Conservation (phyloP, 1,284 basidiomycete species). For the Cutaneotrichosporon sp. region DNA sequence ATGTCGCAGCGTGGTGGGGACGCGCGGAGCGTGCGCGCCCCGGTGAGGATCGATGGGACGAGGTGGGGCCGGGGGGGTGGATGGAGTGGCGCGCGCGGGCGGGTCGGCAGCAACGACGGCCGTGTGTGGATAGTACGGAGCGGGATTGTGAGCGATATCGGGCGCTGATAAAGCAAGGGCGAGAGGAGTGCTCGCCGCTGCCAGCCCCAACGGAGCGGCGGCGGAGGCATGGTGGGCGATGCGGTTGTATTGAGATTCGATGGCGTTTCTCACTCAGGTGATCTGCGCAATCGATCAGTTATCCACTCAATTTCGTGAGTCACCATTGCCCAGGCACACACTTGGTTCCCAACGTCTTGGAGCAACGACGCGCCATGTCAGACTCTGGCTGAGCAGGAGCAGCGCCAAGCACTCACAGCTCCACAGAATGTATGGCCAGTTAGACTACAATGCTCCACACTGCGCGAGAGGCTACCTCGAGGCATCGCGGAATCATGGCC, state of each 20-base stretch:
- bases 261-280: not conserved
- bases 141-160: not conserved
- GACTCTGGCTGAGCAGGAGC: not conserved
- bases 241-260: not conserved
- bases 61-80: not conserved
- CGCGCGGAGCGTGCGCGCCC: slow-evolving; percentile 41
- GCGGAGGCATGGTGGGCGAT: slow-evolving; percentile 4
- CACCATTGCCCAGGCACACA: not conserved
- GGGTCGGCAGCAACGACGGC: not conserved
- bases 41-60: not conserved
- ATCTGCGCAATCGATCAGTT: not conserved
- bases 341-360: not conserved
- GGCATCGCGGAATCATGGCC: no score
- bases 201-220: slow-evolving; percentile 5
- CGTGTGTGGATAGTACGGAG: not conserved
- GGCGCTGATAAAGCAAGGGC: not conserved
- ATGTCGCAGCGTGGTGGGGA: slow-evolving; percentile 49
- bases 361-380: not conserved
- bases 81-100: not conserved
- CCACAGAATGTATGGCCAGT: no score
- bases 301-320: not conserved
- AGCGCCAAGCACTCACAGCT: not conserved
- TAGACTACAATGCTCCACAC: not conserved
- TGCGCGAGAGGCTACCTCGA: not conserved
- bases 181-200: slow-evolving; percentile 2